These are phyloP conservation scores for Sporisorium reilianum DNA, from an alignment of 1,284 basidiomycete genomes.

Conservation along the genomic window DNA sequence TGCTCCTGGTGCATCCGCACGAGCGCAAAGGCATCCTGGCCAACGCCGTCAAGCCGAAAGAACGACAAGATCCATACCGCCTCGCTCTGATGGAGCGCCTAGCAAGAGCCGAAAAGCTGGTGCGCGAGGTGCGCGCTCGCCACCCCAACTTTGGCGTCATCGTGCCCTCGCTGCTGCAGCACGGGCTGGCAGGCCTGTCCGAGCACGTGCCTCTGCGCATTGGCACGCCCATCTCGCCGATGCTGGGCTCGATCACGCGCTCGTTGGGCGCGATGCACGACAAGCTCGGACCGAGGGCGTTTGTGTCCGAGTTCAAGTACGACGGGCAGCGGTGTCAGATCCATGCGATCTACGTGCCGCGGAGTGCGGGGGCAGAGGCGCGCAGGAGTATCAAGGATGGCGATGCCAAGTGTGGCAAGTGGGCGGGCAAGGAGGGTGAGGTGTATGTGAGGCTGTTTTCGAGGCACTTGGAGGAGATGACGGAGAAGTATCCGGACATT, in stretches of 20 bases:
- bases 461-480: constrained; percentile 92
- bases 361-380: constrained; percentile 39
- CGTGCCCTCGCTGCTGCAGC: constrained; percentile 73
- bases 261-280: constrained; percentile 86
- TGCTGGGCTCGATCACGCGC: constrained; percentile 75
- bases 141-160: constrained; percentile 91
- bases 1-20: constrained; percentile 33
- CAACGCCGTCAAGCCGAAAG: constrained; percentile 66
- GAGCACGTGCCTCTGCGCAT: constrained; percentile 78
- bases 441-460: constrained; percentile 82
- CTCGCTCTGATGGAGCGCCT: constrained; percentile 60
- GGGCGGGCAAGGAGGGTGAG: constrained; percentile 55
- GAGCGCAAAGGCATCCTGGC: constrained; percentile 60
- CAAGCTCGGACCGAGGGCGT: constrained; percentile 72
- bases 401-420: constrained; percentile 50
- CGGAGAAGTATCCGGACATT: constrained; percentile 88
- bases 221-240: constrained; percentile 73
- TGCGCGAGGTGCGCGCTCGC: constrained; percentile 81
- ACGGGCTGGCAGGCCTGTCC: constrained; percentile 62
- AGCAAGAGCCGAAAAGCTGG: constrained; percentile 70
- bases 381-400: constrained; percentile 33
- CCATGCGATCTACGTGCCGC: constrained; percentile 72
- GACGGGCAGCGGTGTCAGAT: constrained; percentile 90
- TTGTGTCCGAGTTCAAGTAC: constrained; percentile 78
- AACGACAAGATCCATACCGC: constrained; percentile 62